These are phyloP conservation scores for Solanum medicagineum DNA, from an alignment of 257 asterid genomes.

Conservation along the genomic window DNA sequence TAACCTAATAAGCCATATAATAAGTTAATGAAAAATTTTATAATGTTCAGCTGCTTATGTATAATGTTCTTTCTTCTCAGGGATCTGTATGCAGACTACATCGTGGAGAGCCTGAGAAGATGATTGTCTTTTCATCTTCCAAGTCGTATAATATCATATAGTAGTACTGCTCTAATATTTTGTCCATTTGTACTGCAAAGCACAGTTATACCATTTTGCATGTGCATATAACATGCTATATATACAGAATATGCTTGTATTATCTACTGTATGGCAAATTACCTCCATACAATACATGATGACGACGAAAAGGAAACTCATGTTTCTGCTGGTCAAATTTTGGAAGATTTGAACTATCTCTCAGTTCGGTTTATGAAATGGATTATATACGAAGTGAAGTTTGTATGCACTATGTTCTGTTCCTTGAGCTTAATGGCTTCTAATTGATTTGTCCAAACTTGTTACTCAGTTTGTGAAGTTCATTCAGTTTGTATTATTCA, in stretches of 20 bases:
- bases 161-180: not conserved
- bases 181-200: not conserved
- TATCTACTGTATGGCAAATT: not conserved
- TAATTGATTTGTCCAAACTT: not conserved
- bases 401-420: not conserved
- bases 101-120: conserved; percentile 75
- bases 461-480: not conserved
- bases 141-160: not conserved
- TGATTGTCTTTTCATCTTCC: conserved; percentile 17
- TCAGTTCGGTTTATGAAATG: not conserved
- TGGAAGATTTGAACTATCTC: not conserved
- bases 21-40: not conserved
- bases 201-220: not conserved
- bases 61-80: conserved; percentile 14
- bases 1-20: not conserved
- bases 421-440: not conserved
- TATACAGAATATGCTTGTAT: not conserved
- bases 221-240: not conserved
- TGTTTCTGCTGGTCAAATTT: not conserved
- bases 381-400: not conserved
- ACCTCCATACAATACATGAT: not conserved
- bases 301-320: not conserved
- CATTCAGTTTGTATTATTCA: not conserved
- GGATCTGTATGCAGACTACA: conserved; percentile 72
- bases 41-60: not conserved